Evolutionary conservation across 2,329 filamentous ascomycete species (phyloP).

Genomic region (Ceratocystis diversiconidia): DNA sequence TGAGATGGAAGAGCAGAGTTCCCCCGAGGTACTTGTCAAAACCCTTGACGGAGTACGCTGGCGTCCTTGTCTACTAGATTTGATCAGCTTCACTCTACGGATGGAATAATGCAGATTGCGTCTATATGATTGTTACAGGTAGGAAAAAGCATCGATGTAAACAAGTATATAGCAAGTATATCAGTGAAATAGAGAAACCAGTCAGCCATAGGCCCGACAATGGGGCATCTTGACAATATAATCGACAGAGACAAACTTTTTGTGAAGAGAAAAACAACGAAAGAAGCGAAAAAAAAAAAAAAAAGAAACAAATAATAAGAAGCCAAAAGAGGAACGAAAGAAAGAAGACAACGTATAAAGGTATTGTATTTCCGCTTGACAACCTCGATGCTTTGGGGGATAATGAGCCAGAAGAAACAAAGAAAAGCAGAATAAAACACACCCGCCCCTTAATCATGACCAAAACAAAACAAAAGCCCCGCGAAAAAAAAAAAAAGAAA

Average conservation of each 20-base stretch:
- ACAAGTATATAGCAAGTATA: not conserved
- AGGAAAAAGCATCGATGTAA: not conserved
- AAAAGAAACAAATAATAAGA: not conserved
- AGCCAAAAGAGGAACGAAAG: not conserved
- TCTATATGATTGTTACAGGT: not conserved
- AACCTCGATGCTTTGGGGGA: not conserved
- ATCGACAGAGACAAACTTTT: slow-evolving; percentile 1
- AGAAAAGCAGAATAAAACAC: not conserved
- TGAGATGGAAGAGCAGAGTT: not conserved
- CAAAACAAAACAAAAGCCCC: no score
- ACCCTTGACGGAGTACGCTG: not conserved
- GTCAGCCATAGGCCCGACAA: not conserved
- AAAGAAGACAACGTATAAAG: not conserved
- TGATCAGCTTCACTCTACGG: not conserved
- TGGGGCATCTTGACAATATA: not conserved
- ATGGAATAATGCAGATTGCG: no score
- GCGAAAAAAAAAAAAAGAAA: not conserved
- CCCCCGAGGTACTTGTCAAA: not conserved
- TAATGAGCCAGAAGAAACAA: not conserved
- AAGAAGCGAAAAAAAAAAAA: not conserved
- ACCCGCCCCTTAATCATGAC: no score
- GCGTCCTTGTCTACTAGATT: not conserved
- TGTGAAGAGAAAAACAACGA: not conserved
- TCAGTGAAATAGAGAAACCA: not conserved
- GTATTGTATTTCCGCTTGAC: not conserved